Evolutionary conservation across 2,329 filamentous ascomycete genomes (phyloP), one percentile per base, ranked within the genome.

Genomic region (Aspergillus fumigatus): DNA sequence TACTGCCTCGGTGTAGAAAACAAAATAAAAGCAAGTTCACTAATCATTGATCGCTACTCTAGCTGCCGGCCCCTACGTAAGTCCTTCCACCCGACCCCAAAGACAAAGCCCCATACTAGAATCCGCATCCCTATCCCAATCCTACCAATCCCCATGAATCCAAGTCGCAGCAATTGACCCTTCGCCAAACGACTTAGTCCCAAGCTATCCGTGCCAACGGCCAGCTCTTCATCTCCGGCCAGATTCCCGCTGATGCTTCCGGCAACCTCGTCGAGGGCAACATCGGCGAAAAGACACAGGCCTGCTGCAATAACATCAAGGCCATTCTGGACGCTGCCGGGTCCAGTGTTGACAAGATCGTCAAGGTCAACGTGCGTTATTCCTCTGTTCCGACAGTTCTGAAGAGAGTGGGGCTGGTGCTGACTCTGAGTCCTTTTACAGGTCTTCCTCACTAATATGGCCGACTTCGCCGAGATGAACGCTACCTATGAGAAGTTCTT

Each of bases 401-500:
- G 19, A 3, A 19, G 23, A 29, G 21, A 10, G 19, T 32, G 21
- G n/a, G 4, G 29, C 9, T 25, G 51, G 21, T 9, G 29, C 19
- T 51, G 32, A 48, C 26, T 17, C 21, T 35, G 21, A 17, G 41
- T 5, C 3, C 26, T 7, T 9, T 26, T 25, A 29, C 43, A 78
- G 75, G 88, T 96, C 71, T 97, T 97, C 82, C 79, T 97, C 60
- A 88, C 88, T 51, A 89, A 95, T 76, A 97, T 97, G 93, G 84
- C 82, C 61, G 82, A 94, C 77, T 97, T 97, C 71, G 86, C 83
- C 51, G 84, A 87, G 71, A 90, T 91, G 86, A 92, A 91, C 74
- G 81, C 82, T 65, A 82, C 87, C 50, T 91, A 90, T 68, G 83
- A 82, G 69, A 84, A 87, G 73, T 88, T 85, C 78, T 91, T 90